Conservation (phyloP, 257 asterid species). For the Orobanche coerulescens region DNA sequence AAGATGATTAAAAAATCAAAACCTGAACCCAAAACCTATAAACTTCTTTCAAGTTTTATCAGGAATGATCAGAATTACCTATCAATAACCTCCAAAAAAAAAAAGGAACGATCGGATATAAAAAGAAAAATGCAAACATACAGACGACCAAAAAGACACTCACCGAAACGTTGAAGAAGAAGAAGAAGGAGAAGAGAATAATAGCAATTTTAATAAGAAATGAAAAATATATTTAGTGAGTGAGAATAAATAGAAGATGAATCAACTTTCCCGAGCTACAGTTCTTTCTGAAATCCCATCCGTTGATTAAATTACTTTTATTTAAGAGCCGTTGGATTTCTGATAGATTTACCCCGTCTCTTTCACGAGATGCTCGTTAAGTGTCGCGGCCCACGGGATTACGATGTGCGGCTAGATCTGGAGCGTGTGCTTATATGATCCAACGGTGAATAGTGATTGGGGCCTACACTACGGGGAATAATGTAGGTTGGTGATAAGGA, state of each 20-base stretch:
- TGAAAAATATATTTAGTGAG: neutral
- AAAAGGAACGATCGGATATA: too few relatives aligned
- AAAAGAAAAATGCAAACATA: neutral
- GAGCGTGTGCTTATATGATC: constrained; percentile 25
- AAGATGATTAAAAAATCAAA: neutral
- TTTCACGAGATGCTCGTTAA: constrained; percentile 35
- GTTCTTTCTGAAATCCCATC: constrained; percentile 18
- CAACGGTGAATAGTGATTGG: constrained; percentile 23
- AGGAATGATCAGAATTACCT: neutral
- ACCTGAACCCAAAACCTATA: constrained; percentile 20
- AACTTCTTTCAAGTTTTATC: neutral
- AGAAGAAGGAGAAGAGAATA: neutral
- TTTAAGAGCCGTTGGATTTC: constrained; percentile 22
- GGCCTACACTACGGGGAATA: neutral
- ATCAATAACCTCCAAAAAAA: neutral
- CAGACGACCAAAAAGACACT: constrained; percentile 1
- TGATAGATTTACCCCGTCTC: constrained; percentile 22
- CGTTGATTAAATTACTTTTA: constrained; percentile 18
- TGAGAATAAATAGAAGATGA: constrained; percentile 29
- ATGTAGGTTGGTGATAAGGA: constrained; percentile 29
- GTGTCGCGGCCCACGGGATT: constrained; percentile 20
- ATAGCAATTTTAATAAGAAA: neutral
- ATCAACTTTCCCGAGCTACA: constrained; percentile 21
- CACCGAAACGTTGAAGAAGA: constrained; percentile 29
- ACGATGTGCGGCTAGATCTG: constrained; percentile 24